Evolutionary conservation across 768 basidiomycete species (phyloP), one percentile per base, ranked within the genome.

Genomic region (Hortiboletus campestris): DNA sequence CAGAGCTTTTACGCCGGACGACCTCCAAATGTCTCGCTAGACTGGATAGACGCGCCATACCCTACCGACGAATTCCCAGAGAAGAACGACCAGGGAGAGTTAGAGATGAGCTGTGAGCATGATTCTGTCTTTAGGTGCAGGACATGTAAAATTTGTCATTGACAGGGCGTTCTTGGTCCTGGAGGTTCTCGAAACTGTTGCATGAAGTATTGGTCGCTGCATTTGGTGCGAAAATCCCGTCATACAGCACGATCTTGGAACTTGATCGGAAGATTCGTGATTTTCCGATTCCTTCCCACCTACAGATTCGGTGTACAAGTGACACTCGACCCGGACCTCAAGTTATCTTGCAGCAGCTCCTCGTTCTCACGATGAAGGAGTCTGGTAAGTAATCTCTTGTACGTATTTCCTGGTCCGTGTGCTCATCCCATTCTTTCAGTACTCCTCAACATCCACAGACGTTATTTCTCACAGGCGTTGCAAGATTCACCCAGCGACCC

Each of bases 401-500:
- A 12, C n/a, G 10, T 2, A 48, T 45, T 17, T 35, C 38, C 5
- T 49, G 36, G 31, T 13, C 12, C 17, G 22, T 20, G 16, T 20
- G 20, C 51, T 53, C 22, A 53, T 54, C 40, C 35, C 41, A 3
- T 22, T 16, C 34, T 0, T n/a, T 19, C 54, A 86, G 86, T 80
- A 0, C 73, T 88, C 34, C 70, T 89, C 31, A 83, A 82, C 60
- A 74, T 90, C 16, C 88, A 89, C 63, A 77, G 87, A 29, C 75
- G 81, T 16, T 88, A 86, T 66, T 85, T 89, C 62, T 82, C 82
- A 2, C 83, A 83, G 61, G 85, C 86, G 0, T 68, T 90, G 19
- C 80, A 81, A 48, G 86, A 88, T 43, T 73, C 75, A 46, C 82
- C 84, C 1, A 61, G 70, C 9, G 84, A 88, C 51, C 73, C 83